These are phyloP conservation scores for Teunomyces tritomae DNA, from an alignment of 805 yeast genomes.

Conservation along the genomic window DNA sequence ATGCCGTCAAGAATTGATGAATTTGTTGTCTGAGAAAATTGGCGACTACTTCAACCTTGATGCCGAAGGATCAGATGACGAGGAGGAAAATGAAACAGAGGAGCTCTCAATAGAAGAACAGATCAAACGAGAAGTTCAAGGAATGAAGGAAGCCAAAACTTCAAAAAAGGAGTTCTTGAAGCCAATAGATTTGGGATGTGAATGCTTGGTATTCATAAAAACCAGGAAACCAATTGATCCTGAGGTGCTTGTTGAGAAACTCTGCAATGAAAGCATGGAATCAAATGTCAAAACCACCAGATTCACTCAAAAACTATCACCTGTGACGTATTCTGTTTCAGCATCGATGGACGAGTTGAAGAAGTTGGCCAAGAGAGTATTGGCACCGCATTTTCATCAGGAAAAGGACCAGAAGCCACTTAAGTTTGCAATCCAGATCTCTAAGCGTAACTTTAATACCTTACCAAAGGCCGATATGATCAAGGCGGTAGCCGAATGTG, in stretches of 20 bases:
- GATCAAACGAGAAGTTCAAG: conserved; percentile 67
- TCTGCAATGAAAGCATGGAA: conserved; percentile 60
- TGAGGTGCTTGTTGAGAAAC: conserved; percentile 58
- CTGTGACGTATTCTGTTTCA: conserved; percentile 71
- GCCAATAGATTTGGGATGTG: conserved; percentile 68
- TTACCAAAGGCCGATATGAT: conserved; percentile 73
- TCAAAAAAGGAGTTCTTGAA: conserved; percentile 47
- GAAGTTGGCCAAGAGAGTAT: conserved; percentile 56
- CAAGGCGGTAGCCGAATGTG: conserved; percentile 63
- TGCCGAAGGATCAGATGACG: conserved; percentile 20
- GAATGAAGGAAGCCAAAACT: conserved; percentile 45
- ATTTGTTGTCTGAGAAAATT: conserved; percentile 46
- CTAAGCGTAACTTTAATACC: conserved; percentile 73
- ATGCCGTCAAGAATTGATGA: conserved; percentile 70
- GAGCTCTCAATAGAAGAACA: conserved; percentile 72
- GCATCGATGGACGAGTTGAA: conserved; percentile 68
- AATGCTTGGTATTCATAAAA: conserved; percentile 83
- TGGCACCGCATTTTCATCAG: conserved; percentile 66
- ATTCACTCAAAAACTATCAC: conserved; percentile 76
- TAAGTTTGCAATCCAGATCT: conserved; percentile 77
- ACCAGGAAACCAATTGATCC: conserved; percentile 79
- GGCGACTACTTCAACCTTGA: conserved; percentile 30
- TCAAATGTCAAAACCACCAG: conserved; percentile 58
- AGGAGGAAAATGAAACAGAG: conserved; percentile 14
- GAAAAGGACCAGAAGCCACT: conserved; percentile 35